A percentile compares a stretch with the other conserved stretches of the same genome.
Evolutionary conservation across 306 rosid species (phyloP).

Genomic region (Lithocarpus polystachyus): DNA sequence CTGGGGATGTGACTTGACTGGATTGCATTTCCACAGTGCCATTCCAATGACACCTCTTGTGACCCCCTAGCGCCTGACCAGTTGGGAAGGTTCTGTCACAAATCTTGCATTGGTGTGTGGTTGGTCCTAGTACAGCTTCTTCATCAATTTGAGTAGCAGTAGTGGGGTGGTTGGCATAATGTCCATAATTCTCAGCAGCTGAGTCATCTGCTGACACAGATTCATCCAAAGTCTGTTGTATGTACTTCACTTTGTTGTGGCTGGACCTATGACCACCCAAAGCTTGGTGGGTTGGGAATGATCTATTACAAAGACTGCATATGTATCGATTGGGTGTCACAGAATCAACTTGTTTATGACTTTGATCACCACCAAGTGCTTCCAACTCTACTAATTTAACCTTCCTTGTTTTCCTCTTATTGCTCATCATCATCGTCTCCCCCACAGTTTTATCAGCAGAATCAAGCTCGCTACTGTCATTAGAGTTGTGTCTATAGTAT

Average conservation of each 20-base stretch:
- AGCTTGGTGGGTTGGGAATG: constrained; percentile 38
- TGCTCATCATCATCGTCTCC: constrained; percentile 6
- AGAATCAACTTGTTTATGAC: background rate
- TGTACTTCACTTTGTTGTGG: constrained; percentile 24
- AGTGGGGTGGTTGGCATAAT: background rate
- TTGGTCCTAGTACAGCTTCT: background rate
- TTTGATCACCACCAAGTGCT: background rate
- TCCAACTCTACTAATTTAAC: constrained; percentile 25
- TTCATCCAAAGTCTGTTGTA: background rate
- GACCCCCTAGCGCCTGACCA: constrained; percentile 29
- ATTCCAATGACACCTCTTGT: constrained; percentile 22
- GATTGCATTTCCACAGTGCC: constrained; percentile 10
- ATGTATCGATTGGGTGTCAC: constrained; percentile 1
- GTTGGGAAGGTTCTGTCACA: constrained; percentile 14
- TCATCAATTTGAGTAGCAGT: background rate
- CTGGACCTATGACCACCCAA: constrained; percentile 49
- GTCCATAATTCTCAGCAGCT: background rate
- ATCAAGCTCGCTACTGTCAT: constrained; percentile 6
- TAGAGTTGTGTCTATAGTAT: constrained; percentile 1
- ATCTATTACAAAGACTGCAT: constrained; percentile 35
- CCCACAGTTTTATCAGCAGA: background rate
- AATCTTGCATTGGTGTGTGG: background rate
- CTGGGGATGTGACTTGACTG: background rate
- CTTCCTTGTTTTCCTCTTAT: constrained; percentile 18
- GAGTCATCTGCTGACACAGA: background rate